Evolutionary conservation across 1,284 basidiomycete genomes (phyloP), one percentile per base, ranked within the genome.

Genomic region (Marasmius sp.): DNA sequence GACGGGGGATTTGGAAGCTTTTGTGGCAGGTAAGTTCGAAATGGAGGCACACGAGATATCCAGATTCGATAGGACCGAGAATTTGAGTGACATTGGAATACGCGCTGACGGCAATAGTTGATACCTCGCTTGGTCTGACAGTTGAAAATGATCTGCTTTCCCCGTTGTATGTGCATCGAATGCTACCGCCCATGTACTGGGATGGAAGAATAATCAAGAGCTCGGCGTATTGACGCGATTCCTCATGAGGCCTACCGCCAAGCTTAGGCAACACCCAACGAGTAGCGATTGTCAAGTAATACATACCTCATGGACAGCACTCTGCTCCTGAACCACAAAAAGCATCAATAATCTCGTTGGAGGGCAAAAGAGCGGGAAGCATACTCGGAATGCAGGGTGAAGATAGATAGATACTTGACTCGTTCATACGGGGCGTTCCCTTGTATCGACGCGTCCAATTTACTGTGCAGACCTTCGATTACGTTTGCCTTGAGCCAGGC

Each of bases 21-120:
- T 57, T 53, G 43, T 57, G 60, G 41, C 36, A 47, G 18, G 33
- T 14, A 20, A 61, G 60, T 27, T 61, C 59, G 54, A 57, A 61
- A 22, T 54, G 22, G 14, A 61, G 43, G 41, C 45, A 61, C 11
- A 33, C 52, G 20, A 55, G 12, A 33, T 45, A 57, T 9, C 59
- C 59, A 12, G 59, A 55, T 33, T 57, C 33, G 20, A 57, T 20
- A 10, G 59, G 43, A 45, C 48, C 54, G 11, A 61, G 16, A 33
- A n/a, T 37, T 12, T 54, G 59, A 18, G 14, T 61, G 9, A 61
- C 59, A 11, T 27, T 33, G 45, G 38, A 36, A 45, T 61, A 61
- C 11, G 59, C 41, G 33, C 59, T 53, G 16, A 61, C 41, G 27
- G 37, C 33, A 38, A 36, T 57, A 16, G 59, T 57, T 11, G 54